These are phyloP conservation scores for Megacollybia platyphylla DNA, from an alignment of 1,284 basidiomycete species.

Conservation along the genomic window DNA sequence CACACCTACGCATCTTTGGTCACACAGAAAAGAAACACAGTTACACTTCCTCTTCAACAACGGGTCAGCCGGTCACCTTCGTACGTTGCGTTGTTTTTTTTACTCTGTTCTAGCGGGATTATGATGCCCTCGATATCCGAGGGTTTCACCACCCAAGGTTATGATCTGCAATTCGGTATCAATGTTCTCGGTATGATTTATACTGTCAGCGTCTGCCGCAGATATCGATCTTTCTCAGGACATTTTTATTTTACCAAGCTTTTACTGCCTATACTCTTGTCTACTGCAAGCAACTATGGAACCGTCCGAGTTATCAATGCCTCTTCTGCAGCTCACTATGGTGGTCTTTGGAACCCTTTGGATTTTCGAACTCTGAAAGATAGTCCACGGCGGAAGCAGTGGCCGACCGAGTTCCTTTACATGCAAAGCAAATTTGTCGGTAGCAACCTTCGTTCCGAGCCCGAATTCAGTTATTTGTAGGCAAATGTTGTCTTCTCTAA, in stretches of 20 bases:
- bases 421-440: too few relatives aligned
- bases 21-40: constrained; percentile 20
- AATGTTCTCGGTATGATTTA: constrained; percentile 27
- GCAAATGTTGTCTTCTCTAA: constrained; percentile 14
- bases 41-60: constrained; percentile 32
- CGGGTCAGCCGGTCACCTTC: constrained; percentile 16
- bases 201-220: background rate
- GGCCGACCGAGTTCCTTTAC: too few relatives aligned
- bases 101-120: constrained; percentile 18
- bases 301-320: background rate
- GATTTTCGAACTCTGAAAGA: background rate
- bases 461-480: constrained; percentile 3
- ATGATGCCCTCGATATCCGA: constrained; percentile 30
- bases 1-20: background rate
- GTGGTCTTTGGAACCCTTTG: background rate
- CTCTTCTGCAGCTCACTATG: background rate
- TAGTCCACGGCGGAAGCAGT: background rate
- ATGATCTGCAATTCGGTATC: constrained; percentile 41
- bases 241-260: constrained; percentile 1
- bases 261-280: background rate
- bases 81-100: background rate
- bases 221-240: background rate
- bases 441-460: too few relatives aligned
- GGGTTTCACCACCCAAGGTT: constrained; percentile 36
- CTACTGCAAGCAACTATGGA: background rate